These are phyloP conservation scores for Pichia phayaonensis DNA, from an alignment of 805 yeast genomes.

Conservation along the genomic window DNA sequence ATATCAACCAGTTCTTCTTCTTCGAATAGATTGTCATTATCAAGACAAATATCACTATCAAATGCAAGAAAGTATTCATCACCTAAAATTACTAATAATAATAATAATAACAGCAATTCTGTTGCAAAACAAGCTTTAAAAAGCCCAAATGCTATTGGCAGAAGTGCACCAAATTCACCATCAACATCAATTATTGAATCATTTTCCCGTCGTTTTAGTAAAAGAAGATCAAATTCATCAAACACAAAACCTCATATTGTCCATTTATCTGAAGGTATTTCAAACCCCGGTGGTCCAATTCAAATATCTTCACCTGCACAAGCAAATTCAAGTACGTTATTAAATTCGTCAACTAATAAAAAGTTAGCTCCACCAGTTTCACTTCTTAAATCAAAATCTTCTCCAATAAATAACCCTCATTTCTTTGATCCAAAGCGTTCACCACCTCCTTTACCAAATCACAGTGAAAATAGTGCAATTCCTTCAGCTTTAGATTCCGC, in stretches of 20 bases:
- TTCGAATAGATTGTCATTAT: background rate
- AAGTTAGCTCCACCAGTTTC: background rate
- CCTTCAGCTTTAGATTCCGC: conserved; percentile 1
- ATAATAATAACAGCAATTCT: background rate
- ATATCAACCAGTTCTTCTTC: background rate
- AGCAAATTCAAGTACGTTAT: background rate
- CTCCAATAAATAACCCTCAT: background rate
- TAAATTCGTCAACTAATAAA: background rate
- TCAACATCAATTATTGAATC: conserved; percentile 24
- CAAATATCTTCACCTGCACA: conserved; percentile 15
- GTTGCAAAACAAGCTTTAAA: background rate
- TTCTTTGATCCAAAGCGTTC: conserved; percentile 10
- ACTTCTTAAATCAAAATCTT: background rate
- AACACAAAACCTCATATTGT: conserved; percentile 16
- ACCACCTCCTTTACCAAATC: conserved; percentile 10
- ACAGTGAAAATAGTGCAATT: background rate
- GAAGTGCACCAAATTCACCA: conserved; percentile 15
- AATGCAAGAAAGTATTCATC: conserved; percentile 7
- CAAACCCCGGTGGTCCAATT: conserved; percentile 15
- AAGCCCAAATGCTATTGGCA: background rate
- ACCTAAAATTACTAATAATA: background rate
- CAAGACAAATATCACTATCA: conserved; percentile 2
- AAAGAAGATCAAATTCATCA: conserved; percentile 6
- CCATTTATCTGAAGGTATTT: conserved; percentile 19
- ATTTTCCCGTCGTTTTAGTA: conserved; percentile 23